A percentile compares a stretch with the other conserved stretches of the same genome.
Conservation (phyloP, 2,329 filamentous ascomycete genomes). For the Pseudogymnoascus sp. region DNA sequence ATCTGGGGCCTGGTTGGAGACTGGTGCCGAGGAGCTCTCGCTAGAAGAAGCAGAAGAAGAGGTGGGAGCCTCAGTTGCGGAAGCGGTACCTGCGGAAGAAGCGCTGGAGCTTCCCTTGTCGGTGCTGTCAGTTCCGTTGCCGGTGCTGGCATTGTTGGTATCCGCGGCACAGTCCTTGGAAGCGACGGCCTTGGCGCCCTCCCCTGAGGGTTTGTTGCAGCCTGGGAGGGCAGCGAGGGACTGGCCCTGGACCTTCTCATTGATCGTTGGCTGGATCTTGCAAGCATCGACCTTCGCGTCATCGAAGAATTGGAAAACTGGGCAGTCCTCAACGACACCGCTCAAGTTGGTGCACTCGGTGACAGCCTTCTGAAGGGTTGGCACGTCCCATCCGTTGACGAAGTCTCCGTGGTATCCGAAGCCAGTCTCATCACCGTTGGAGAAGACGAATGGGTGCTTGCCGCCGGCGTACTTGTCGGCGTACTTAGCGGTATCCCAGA, state of each 20-base stretch:
- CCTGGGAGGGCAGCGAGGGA: constrained; percentile 44
- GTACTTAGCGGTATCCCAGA: constrained; percentile 46
- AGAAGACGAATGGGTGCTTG: constrained; percentile 46
- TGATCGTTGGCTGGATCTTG: constrained; percentile 37
- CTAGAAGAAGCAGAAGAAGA: not conserved
- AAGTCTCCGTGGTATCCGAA: constrained; percentile 53
- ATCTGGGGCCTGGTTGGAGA: not conserved
- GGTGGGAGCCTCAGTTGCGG: not conserved
- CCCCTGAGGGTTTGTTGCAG: constrained; percentile 43
- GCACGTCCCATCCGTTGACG: constrained; percentile 50
- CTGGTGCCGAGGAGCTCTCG: not conserved
- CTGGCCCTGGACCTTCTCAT: constrained; percentile 37
- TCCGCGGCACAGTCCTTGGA: constrained; percentile 33
- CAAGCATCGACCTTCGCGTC: constrained; percentile 45
- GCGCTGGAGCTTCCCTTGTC: not conserved
- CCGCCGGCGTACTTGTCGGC: constrained; percentile 37
- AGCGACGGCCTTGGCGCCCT: constrained; percentile 34
- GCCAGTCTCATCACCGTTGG: constrained; percentile 43
- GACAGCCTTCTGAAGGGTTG: constrained; percentile 42
- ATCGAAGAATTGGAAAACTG: constrained; percentile 42
- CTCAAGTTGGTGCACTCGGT: constrained; percentile 39
- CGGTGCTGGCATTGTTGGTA: not conserved
- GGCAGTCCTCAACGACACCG: constrained; percentile 38
- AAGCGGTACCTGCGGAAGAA: not conserved
- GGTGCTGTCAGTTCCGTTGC: not conserved